Base-by-base conservation (phyloP, 371 early-diverging fungal species). In the Rhizopus microsporus region DNA sequence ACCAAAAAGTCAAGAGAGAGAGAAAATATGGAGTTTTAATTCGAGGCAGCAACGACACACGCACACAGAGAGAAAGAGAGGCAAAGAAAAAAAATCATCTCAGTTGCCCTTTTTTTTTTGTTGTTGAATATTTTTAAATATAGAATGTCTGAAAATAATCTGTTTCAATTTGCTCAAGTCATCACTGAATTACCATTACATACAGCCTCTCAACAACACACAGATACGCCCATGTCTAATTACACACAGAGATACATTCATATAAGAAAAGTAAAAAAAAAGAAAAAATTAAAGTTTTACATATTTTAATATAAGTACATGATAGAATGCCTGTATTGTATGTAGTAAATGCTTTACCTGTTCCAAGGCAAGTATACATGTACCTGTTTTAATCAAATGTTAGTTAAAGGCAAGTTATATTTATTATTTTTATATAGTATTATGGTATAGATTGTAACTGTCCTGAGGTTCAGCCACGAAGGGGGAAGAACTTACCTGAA, bases 321-420 rank as follows among this genome's bases (percentile, higher is more conserved):
- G 39, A 39, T 65, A 80, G 80, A 80, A 80, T 64, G 80, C 80
- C 4, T 80, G 80, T 63, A 66, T 75, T 56, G 75, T 80, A 35
- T 80, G 80, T 52, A 65, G 67, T 34, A 59, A 75, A 15, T 80
- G 80, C 57, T 80, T 80, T 57, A 80, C 80, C 31, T 80, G 80
- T 55, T 73, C 75, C 3, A 68, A 64, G 55, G 79, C 72, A 74
- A 65, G 65, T 51, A 23, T 23, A 23, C 23, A 23, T 23, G 23
- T 23, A 52, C 12, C 3, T 13, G 30, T 12, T 45, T 23, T 23
- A 45, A 9, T 16, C 23, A 29, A 5, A 51, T 12, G 3, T 2
- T 2, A 34, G 16, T 10, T 16, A 31, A 33, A 43, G 10, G 37
- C 29, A 6, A 7, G 16, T 38, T 1, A 7, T 38, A 46, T 33